Conservation (phyloP, 176 grass and related monocot genomes). For the Avena sativa region DNA sequence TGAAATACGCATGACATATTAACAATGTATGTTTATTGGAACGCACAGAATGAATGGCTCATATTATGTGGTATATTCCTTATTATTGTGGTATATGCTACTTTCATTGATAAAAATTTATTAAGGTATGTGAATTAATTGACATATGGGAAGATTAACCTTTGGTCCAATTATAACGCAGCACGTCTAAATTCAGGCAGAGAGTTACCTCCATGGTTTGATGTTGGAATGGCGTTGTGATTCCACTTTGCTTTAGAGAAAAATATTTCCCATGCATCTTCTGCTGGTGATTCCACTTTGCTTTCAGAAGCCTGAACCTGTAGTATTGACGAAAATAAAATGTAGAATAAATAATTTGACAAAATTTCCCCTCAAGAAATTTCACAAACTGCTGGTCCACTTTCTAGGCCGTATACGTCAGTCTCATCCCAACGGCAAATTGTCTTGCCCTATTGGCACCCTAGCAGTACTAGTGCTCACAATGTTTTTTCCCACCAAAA, state of each 20-base stretch:
- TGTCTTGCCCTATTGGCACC: neutral
- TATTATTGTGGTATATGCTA: neutral
- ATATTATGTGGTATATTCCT: neutral
- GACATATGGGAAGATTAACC: neutral
- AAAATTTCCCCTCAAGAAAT: neutral
- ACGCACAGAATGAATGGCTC: neutral
- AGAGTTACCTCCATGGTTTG: conserved; percentile 14
- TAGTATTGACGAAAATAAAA: neutral
- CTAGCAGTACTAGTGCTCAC: neutral
- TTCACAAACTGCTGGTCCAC: neutral
- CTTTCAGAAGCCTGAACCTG: neutral
- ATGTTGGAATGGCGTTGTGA: neutral
- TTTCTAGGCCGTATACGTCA: neutral
- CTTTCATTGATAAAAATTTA: neutral
- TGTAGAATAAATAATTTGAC: neutral
- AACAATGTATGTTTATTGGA: neutral
- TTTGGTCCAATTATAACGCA: neutral
- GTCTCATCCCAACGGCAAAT: neutral
- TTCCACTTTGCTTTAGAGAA: neutral
- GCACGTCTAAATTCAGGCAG: neutral
- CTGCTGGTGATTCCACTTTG: neutral
- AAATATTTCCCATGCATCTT: neutral
- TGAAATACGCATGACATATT: neutral
- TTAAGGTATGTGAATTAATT: neutral
- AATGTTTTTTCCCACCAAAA: neutral